A percentile compares a stretch with the other conserved stretches of the same genome.
These are phyloP conservation scores for Komagataella pastoris DNA, from an alignment of 805 yeast species.

Conservation along the genomic window DNA sequence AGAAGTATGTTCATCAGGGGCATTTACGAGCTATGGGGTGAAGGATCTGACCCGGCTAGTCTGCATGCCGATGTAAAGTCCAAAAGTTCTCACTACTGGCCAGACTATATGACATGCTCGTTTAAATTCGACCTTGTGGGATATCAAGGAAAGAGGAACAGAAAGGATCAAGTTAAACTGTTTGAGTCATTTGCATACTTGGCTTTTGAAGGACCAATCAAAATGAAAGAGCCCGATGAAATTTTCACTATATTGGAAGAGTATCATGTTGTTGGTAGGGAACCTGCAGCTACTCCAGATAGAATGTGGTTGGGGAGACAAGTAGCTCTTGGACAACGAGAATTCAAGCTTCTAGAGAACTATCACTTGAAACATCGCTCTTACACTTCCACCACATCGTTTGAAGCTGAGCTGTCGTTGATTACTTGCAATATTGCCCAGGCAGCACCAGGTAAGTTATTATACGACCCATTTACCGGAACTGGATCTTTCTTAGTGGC, in stretches of 20 bases:
- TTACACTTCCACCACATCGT: slow-evolving; percentile 92
- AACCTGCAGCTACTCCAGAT: slow-evolving; percentile 37
- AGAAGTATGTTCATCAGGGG: slow-evolving; percentile 63
- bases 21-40: slow-evolving; percentile 79
- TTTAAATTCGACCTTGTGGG: slow-evolving; percentile 80
- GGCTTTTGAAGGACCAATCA: slow-evolving; percentile 63
- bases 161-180: slow-evolving; percentile 36
- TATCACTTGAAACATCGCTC: slow-evolving; percentile 74
- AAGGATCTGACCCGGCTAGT: slow-evolving; percentile 39
- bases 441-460: slow-evolving; percentile 45
- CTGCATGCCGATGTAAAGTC: slow-evolving; percentile 39
- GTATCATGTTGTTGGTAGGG: slow-evolving; percentile 16
- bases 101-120: slow-evolving; percentile 26
- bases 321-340: slow-evolving; percentile 48
- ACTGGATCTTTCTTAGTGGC: slow-evolving; percentile 92
- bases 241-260: slow-evolving; percentile 65
- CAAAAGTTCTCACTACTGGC: slow-evolving; percentile 14
- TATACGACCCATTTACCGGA: slow-evolving; percentile 94
- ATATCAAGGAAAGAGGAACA: slow-evolving; percentile 53
- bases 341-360: slow-evolving; percentile 50
- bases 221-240: slow-evolving; percentile 65
- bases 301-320: slow-evolving; percentile 66
- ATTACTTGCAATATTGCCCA: slow-evolving; percentile 83
- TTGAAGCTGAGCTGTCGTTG: slow-evolving; percentile 85
- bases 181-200: slow-evolving; percentile 65